Percentiles rank a stretch among this genome's conserved stretches.
phyloP scores from a whole-genome alignment of 2,329 filamentous ascomycete genomes.

The Cladophialophora psammophila region DNA sequence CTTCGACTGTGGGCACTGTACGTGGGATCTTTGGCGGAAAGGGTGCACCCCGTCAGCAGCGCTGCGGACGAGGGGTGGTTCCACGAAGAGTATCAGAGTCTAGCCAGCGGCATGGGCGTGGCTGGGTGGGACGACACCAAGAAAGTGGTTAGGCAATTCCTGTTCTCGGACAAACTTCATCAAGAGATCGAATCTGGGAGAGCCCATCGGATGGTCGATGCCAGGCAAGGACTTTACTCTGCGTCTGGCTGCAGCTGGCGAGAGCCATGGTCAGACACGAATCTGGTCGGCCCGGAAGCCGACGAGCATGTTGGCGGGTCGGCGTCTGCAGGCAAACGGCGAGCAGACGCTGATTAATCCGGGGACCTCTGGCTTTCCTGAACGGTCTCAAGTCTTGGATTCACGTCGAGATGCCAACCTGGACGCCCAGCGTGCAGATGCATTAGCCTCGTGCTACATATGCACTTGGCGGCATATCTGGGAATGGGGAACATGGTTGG shows the following conservation, averaged over 20 bases:
- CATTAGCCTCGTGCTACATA: not conserved
- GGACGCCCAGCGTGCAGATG: not conserved
- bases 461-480: not conserved
- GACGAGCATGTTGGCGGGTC: slow-evolving; percentile 23
- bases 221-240: slow-evolving; percentile 35
- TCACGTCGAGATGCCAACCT: not conserved
- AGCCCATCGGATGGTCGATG: slow-evolving; percentile 31
- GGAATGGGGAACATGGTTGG: slow-evolving; percentile 13
- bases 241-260: slow-evolving; percentile 39
- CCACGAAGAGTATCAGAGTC: slow-evolving; percentile 19
- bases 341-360: slow-evolving; percentile 26
- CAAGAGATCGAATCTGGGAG: slow-evolving; percentile 34
- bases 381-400: not conserved
- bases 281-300: slow-evolving; percentile 5
- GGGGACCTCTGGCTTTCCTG: not conserved
- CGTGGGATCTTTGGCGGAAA: slow-evolving; percentile 36
- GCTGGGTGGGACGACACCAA: slow-evolving; percentile 33
- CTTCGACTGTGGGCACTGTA: slow-evolving; percentile 38
- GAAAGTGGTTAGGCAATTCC: slow-evolving; percentile 34
- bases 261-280: slow-evolving; percentile 31
- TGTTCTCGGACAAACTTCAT: slow-evolving; percentile 35
- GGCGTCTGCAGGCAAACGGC: slow-evolving; percentile 25
- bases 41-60: slow-evolving; percentile 29
- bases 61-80: slow-evolving; percentile 31
- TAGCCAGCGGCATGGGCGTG: slow-evolving; percentile 23